Base-by-base conservation (phyloP, 2,329 filamentous ascomycete genomes). In the Paramyrothecium sp. region DNA sequence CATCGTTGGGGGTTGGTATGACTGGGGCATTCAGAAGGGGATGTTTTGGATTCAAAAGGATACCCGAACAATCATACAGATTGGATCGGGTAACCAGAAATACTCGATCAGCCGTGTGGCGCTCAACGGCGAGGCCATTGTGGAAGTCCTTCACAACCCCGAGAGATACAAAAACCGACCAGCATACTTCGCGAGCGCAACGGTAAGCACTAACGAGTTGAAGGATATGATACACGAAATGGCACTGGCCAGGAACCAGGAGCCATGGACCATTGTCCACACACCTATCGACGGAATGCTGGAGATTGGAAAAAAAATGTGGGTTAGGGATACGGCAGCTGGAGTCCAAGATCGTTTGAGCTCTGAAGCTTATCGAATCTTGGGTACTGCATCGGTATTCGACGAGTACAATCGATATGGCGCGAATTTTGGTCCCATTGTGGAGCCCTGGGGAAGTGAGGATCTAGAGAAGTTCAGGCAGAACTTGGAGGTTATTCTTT, bases 11-110 rank as follows among this genome's bases (percentile, higher is more conserved):
- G 56, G 53, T 0, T 66, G 61, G 63, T 65, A 62, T 33, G 63
- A 66, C 54, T 66, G 61, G 61, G 47, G 50, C 1, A 64, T 65
- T 11, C 52, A 61, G 26, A 44, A 30, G 7, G 63, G 58, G 1
- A 58, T 53, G 8, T 65, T 65, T 11, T 66, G 63, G 63, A 26
- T 64, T 4, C 34, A 65, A 19, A 54, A 51, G 12, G 46, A 59
- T 7, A 53, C 41, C 1, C 53, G 54, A 17, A 47, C 56, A 0
- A 57, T 66, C 7, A 63, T 59, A 4, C 56, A 58, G 10, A 10
- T 38, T 38, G 33, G 33, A 38, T 10, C 10, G 10, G 33, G 33
- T 10, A 38, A 38, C 33, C 33, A 38, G 33, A 8, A 16, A 38
- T 38, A 38, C 16, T 10, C 10, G 10, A 38, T 38, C 10, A 38